Conservation (phyloP, 1,284 basidiomycete genomes). For the Fomitopsis betulina region DNA sequence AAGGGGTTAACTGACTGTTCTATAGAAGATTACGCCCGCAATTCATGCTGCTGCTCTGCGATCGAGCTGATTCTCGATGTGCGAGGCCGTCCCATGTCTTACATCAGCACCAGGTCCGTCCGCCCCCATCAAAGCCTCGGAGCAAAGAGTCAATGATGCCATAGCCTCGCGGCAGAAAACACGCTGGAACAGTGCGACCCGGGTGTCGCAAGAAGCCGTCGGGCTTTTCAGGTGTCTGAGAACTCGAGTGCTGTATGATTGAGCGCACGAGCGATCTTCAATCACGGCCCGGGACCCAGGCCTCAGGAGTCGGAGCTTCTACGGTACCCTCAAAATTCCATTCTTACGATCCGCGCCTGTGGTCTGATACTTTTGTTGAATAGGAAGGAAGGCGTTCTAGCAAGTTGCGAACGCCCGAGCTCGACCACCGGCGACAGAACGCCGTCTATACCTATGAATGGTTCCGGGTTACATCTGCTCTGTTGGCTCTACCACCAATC, state of each 20-base stretch:
- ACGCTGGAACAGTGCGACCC: not conserved
- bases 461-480: not conserved
- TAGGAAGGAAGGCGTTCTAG: not conserved
- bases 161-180: not conserved
- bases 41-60: not conserved
- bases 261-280: not conserved
- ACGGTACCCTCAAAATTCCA: too few species aligned
- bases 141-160: not conserved
- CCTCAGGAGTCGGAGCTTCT: not conserved
- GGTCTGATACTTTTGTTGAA: not conserved
- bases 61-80: not conserved
- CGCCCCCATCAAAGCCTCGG: not conserved
- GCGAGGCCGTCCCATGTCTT: not conserved
- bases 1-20: not conserved
- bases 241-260: not conserved
- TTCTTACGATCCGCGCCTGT: not conserved
- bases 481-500: too few species aligned
- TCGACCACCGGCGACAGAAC: not conserved
- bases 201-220: not conserved
- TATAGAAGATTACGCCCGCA: not conserved
- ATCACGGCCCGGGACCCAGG: not conserved
- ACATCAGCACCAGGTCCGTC: not conserved
- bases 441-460: not conserved
- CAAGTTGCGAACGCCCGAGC: not conserved
- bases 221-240: not conserved